Evolutionary conservation across 2,329 filamentous ascomycete species (phyloP), one percentile per base, ranked within the genome.

Genomic region (Penicillium vulpinum): DNA sequence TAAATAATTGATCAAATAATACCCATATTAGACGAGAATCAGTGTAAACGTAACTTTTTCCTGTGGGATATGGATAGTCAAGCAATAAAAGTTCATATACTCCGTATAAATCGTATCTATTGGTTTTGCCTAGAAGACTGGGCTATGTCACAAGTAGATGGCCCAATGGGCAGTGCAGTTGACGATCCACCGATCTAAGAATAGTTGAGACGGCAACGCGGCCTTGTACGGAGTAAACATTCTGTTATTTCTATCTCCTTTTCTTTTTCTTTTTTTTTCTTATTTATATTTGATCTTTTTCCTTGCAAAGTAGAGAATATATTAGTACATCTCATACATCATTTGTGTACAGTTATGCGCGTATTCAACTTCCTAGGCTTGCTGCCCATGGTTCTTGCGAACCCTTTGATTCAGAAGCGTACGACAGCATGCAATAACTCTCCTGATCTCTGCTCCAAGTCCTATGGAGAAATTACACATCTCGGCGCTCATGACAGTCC

Each of bases 401-500:
- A 64, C 41, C 61, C 66, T 13, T 46, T 72, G 31, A 63, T 40
- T 33, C 51, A 54, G 11, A 71, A 63, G 58, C 77, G 62, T 58
- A 55, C 73, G 11, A 75, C 74, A 22, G 85, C 86, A 31, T 94
- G 91, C 83, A 94, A 94, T 77, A 93, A 93, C 79, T 91, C 88
- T 0, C 88, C 89, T 0, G 77, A 81, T 41, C 83, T 94, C 39
- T 94, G 91, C 79, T 78, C 77, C 59, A 85, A 84, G 61, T 77
- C 83, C 18, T 94, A 94, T 78, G 87, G 85, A 76, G 85, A 88
- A 63, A 83, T 94, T 65, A 92, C 90, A 3, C 83, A 92, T 72
- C 84, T 93, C 68, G 89, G 89, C 22, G 88, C 88, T 18, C 90
- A 92, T 76, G 83, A 92, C 75, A 86, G 84, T 59, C 81, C 89